Evolutionary conservation across 2,329 filamentous ascomycete genomes (phyloP).

Genomic region (Microdochium paspali): DNA sequence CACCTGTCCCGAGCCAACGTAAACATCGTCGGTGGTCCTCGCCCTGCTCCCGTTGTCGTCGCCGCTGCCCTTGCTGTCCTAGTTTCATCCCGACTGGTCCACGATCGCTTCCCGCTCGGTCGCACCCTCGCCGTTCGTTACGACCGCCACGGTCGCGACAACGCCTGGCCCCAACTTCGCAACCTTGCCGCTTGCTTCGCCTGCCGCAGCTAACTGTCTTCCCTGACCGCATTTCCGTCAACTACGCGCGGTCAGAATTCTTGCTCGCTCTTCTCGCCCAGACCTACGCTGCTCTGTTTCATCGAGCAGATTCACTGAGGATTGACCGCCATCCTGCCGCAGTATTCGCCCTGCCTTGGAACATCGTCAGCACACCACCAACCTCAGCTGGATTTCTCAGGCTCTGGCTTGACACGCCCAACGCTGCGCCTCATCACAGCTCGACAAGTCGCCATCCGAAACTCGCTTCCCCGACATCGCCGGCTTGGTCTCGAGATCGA

Average conservation of each 20-base stretch:
- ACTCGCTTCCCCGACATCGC: no score
- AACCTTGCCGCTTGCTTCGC: no score
- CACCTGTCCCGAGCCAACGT: background rate
- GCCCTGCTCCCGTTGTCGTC: background rate
- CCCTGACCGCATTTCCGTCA: no score
- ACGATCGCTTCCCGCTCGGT: background rate
- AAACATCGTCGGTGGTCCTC: background rate
- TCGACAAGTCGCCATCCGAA: no score
- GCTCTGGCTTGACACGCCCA: no score
- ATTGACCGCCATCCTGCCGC: background rate
- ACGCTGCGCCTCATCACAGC: no score
- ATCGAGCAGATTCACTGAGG: no score
- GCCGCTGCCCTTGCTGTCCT: background rate
- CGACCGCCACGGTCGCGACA: background rate
- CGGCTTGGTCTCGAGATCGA: no score
- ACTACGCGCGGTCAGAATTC: no score
- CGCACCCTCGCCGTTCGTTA: background rate
- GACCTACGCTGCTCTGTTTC: no score
- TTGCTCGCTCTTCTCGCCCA: no score
- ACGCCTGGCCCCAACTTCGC: background rate
- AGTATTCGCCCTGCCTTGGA: background rate
- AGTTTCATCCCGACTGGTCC: background rate
- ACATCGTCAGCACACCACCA: background rate
- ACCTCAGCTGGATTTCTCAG: background rate
- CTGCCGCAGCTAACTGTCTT: no score